Evolutionary conservation across 2,329 filamentous ascomycete species (phyloP), one percentile per base, ranked within the genome.

Genomic region (Arachnopeziza araneosa): DNA sequence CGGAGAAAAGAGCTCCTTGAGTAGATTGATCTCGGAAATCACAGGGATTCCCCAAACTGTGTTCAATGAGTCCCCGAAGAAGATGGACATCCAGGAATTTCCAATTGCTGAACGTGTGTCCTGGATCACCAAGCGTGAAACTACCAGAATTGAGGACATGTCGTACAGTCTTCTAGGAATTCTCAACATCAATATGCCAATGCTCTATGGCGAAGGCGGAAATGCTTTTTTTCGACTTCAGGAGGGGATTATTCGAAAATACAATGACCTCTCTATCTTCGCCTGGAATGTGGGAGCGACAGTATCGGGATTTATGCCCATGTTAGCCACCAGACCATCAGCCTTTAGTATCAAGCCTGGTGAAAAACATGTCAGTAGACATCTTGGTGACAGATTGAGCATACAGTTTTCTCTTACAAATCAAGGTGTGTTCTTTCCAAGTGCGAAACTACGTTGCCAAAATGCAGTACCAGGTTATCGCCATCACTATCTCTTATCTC

Each of bases 131-230:
- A 56, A 66, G 4, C 69, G 76, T 0, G 21, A 64, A 0, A 77
- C 76, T 0, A 72, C 70, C 0, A 64, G 74, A 2, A 8, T 58
- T 0, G 77, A 79, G 53, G 78, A 79, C 48, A 69, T 71, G 24
- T 75, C 77, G 0, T 80, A 79, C 49, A 76, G 71, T 19, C 67
- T 80, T 0, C 59, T 79, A 3, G 78, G 77, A 0, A 69, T 79
- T 0, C 78, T 80, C 26, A 67, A 69, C 1, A 70, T 79, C 24
- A 74, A 76, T 49, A 78, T 80, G 74, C 72, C 77, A 0, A 53
- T 58, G 51, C 56, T 78, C 0, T 79, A 79, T 56, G 77, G 77
- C 0, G 73, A 76, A 52, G 72, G 73, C 0, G 0, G 21, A 0
- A 67, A 65, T 0, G 70, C 75, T 0, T 76, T 76, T 23, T 19